Base-by-base conservation (phyloP, 306 rosid species). In the Rosa multiflora region DNA sequence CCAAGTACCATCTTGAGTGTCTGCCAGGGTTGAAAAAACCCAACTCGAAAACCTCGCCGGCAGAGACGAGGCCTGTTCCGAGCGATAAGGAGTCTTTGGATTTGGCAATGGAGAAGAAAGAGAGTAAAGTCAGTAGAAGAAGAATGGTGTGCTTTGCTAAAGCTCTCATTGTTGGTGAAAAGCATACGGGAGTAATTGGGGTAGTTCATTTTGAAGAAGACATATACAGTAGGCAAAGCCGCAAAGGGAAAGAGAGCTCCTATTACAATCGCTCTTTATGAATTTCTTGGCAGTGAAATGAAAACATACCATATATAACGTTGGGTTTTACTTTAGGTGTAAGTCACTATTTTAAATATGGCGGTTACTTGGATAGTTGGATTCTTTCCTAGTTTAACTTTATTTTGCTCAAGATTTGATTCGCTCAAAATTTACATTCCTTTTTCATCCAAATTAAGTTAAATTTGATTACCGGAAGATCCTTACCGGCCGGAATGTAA, bases 61-160 rank as follows among this genome's bases (percentile, higher is more conserved):
- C 2, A 3, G 97, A 93, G 51, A 70, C 29, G 9, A 93, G 90
- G 68, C 90, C 89, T 15, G 72, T n/a, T 72, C n/a, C 3, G 73
- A 93, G 92, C 9, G 72, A 43, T 72, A 89, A 80, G 74, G 88
- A 78, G 52, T 88, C 83, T 14, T 73, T 17, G 64, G 88, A 72
- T 81, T 69, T 14, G 48, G 90, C 67, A 11, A 55, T 12, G 32
- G 80, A 43, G 79, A 76, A 40, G 70, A 85, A 59, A 40, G 6
- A 40, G 0, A 6, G 6, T 40, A 40, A 40, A 68, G 72, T 6
- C 37, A 72, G 75, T 49, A 47, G 52, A 86, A 75, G 74, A 0
- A 75, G 48, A 47, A 82, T 5, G 77, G 85, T 13, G 82, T 77
- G 77, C 78, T 32, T 62, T 68, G 71, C 14, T 70, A 68, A 51